Percentiles rank a stretch among this genome's conserved stretches.
Conservation (phyloP, 2,329 filamentous ascomycete species). For the Emmonsiellopsis sp. region DNA sequence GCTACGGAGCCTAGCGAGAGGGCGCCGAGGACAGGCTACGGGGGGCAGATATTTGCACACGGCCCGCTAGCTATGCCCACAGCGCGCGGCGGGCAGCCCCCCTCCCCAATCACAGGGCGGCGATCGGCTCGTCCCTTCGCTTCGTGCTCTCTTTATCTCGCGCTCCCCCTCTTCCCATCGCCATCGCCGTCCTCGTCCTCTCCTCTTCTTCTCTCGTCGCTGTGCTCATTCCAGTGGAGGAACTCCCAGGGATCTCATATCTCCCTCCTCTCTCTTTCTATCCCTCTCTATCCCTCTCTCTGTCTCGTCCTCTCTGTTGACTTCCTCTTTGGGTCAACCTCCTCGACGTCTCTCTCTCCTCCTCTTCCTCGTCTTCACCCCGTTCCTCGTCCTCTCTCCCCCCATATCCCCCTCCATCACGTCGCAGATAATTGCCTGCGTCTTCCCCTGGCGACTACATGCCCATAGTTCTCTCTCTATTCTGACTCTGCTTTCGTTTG, state of each 20-base stretch:
- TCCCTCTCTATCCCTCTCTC: not conserved
- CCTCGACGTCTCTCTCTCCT: not conserved
- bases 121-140: not conserved
- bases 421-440: not conserved
- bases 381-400: not conserved
- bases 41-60: too few species aligned
- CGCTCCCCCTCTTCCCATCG: constrained; percentile 7
- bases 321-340: not conserved
- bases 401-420: not conserved
- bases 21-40: too few species aligned
- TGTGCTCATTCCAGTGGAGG: not conserved
- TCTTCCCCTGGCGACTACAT: not conserved
- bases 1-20: too few species aligned
- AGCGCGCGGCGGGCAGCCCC: constrained; percentile 8
- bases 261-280: not conserved
- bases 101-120: not conserved
- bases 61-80: not conserved
- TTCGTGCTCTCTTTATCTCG: not conserved
- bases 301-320: not conserved
- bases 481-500: not conserved
- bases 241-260: constrained; percentile 1
- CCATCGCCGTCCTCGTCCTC: constrained; percentile 6
- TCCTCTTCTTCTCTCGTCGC: constrained; percentile 5
- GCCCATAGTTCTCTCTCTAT: not conserved
- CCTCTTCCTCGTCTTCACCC: not conserved